Evolutionary conservation across 805 yeast species (phyloP).

Genomic region (Myxozyma monticola): DNA sequence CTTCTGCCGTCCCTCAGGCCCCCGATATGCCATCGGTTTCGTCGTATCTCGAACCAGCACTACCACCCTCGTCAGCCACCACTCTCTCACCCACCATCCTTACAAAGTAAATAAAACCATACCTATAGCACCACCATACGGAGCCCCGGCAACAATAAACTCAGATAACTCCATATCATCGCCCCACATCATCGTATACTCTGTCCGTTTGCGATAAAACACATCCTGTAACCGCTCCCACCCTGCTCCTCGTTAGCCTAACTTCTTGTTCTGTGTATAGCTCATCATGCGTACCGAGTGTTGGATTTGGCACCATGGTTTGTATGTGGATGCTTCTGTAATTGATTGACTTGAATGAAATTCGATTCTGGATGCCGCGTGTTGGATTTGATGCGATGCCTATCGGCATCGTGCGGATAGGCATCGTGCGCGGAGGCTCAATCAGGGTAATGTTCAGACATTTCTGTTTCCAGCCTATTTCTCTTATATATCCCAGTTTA

Average conservation of each 20-base stretch:
- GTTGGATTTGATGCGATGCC: too few relatives aligned
- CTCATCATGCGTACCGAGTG: slow-evolving; percentile 48
- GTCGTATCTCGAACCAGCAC: slow-evolving; percentile 28
- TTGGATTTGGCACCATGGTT: slow-evolving; percentile 55
- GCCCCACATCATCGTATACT: slow-evolving; percentile 33
- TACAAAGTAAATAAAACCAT: slow-evolving; percentile 28
- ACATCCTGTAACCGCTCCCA: slow-evolving; percentile 82
- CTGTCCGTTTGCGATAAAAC: slow-evolving; percentile 52
- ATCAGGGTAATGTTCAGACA: too few relatives aligned
- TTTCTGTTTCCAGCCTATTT: too few relatives aligned
- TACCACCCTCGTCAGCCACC: slow-evolving; percentile 10
- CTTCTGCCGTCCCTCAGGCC: slow-evolving; percentile 29
- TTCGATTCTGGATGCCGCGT: too few relatives aligned
- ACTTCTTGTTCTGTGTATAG: slow-evolving; percentile 46
- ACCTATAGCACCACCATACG: slow-evolving; percentile 55
- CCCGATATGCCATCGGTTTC: slow-evolving; percentile 26
- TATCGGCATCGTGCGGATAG: too few relatives aligned
- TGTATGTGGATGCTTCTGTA: too few relatives aligned
- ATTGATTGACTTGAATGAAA: too few relatives aligned
- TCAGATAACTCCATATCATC: slow-evolving; percentile 44
- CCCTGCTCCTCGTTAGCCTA: slow-evolving; percentile 43
- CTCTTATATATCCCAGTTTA: too few relatives aligned
- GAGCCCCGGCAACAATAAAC: slow-evolving; percentile 51
- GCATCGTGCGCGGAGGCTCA: too few relatives aligned
- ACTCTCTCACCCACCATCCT: background rate